These are phyloP conservation scores for Aspergillus coremiiformis DNA, from an alignment of 495 filamentous ascomycete species.

Conservation along the genomic window DNA sequence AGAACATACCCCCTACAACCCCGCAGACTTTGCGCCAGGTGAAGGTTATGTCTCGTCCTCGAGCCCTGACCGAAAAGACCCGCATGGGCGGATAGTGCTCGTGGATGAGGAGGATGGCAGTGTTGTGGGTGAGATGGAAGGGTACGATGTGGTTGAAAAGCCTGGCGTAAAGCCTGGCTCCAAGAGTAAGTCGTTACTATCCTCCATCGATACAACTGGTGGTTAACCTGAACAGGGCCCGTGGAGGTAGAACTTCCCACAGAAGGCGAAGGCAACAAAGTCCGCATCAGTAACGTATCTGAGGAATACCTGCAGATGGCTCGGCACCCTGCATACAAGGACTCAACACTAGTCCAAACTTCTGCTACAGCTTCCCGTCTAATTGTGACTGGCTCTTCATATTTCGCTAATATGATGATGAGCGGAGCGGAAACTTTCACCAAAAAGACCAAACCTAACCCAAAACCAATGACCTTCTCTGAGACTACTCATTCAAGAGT, in stretches of 20 bases:
- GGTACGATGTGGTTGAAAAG: constrained; percentile 72
- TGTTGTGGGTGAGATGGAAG: constrained; percentile 87
- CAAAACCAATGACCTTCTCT: constrained; percentile 79
- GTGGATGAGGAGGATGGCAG: constrained; percentile 93
- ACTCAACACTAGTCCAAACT: constrained; percentile 78
- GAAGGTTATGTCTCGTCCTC: constrained; percentile 57
- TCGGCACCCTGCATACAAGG: constrained; percentile 81
- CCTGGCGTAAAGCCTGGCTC: constrained; percentile 67
- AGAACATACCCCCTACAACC: constrained; percentile 59
- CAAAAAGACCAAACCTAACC: constrained; percentile 63
- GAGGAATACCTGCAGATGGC: constrained; percentile 75
- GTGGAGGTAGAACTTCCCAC: constrained; percentile 81
- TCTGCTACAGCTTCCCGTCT: constrained; percentile 86
- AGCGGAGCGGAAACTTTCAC: constrained; percentile 74
- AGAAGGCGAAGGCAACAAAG: constrained; percentile 60
- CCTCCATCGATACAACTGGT: neutral
- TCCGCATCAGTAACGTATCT: constrained; percentile 67
- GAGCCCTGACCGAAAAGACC: neutral
- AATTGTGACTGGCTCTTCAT: constrained; percentile 78
- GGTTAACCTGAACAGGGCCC: constrained; percentile 53
- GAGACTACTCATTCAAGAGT: constrained; percentile 77
- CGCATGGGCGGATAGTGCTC: constrained; percentile 60
- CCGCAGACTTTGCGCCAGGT: constrained; percentile 67
- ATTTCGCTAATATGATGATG: constrained; percentile 68
- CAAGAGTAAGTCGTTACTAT: constrained; percentile 55